Conservation (phyloP, 768 basidiomycete genomes). For the Hygrocybe coccinea region DNA sequence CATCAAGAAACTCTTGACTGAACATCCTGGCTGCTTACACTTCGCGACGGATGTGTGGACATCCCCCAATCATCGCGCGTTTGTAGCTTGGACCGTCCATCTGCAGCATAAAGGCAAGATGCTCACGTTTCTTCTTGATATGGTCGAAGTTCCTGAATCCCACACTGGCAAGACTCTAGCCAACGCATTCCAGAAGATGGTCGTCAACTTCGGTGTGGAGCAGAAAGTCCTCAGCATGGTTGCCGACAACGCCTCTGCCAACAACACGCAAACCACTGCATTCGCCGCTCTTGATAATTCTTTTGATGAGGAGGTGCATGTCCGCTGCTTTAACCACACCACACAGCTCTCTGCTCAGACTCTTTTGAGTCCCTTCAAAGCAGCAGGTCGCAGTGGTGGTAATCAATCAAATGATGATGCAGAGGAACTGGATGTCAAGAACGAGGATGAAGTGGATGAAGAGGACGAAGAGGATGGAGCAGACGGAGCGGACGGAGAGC, state of each 20-base stretch:
- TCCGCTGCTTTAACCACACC: constrained; percentile 37
- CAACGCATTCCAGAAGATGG: constrained; percentile 23
- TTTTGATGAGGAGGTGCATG: constrained; percentile 20
- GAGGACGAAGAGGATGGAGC: background rate
- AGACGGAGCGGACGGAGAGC: too few relatives aligned
- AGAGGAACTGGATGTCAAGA: background rate
- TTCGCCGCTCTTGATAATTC: constrained; percentile 23
- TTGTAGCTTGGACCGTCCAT: constrained; percentile 17
- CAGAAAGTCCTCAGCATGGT: constrained; percentile 33
- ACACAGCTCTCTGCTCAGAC: constrained; percentile 35
- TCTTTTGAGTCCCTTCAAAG: constrained; percentile 31
- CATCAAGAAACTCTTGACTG: constrained; percentile 27
- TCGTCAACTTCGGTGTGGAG: constrained; percentile 31
- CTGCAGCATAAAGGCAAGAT: constrained; percentile 27
- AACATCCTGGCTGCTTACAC: constrained; percentile 25
- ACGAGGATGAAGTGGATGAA: constrained; percentile 8
- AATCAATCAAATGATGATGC: background rate
- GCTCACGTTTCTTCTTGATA: constrained; percentile 29
- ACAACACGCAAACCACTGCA: constrained; percentile 29
- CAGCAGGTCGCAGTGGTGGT: constrained; percentile 2
- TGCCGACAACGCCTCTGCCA: constrained; percentile 34
- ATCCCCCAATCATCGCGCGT: constrained; percentile 4
- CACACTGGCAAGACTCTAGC: constrained; percentile 1
- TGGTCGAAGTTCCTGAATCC: constrained; percentile 33
- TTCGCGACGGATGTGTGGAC: constrained; percentile 21